A percentile compares a stretch with the other conserved stretches of the same genome.
These are phyloP conservation scores for Thamnidium elegans DNA, from an alignment of 192 early-diverging fungal genomes.

Conservation along the genomic window DNA sequence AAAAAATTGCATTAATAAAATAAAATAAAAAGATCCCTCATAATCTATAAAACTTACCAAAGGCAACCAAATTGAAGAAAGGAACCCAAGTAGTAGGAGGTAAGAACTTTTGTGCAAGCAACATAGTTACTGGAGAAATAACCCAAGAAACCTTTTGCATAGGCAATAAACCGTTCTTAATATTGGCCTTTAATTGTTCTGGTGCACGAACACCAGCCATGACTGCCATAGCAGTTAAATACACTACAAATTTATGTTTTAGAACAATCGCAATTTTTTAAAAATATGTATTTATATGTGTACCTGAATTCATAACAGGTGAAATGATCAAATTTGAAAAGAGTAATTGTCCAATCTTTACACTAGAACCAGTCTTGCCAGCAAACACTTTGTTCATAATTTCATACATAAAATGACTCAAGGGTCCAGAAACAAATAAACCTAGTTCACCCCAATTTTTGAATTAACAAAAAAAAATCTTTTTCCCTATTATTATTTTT, in stretches of 20 bases:
- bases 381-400: slow-evolving; percentile 71
- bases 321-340: slow-evolving; percentile 75
- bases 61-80: slow-evolving; percentile 86
- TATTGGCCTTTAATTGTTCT: slow-evolving; percentile 48
- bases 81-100: slow-evolving; percentile 82
- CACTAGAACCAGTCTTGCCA: slow-evolving; percentile 59
- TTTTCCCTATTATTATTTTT: not conserved
- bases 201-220: slow-evolving; percentile 70
- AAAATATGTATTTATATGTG: slow-evolving; percentile 3
- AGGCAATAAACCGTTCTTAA: slow-evolving; percentile 59
- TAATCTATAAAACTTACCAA: slow-evolving; percentile 40
- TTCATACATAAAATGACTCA: slow-evolving; percentile 80
- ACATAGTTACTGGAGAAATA: slow-evolving; percentile 75
- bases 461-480: not conserved
- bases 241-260: slow-evolving; percentile 47
- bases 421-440: slow-evolving; percentile 75
- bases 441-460: slow-evolving; percentile 38
- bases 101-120: slow-evolving; percentile 74
- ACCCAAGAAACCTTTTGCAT: slow-evolving; percentile 86
- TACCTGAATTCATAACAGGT: slow-evolving; percentile 84
- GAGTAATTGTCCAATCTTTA: slow-evolving; percentile 71
- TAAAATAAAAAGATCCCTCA: not conserved
- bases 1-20: not conserved
- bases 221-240: slow-evolving; percentile 76
- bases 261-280: not conserved